Evolutionary conservation across 2,329 filamentous ascomycete genomes (phyloP), one percentile per base, ranked within the genome.

Genomic region (Tolypocladium paradoxum): DNA sequence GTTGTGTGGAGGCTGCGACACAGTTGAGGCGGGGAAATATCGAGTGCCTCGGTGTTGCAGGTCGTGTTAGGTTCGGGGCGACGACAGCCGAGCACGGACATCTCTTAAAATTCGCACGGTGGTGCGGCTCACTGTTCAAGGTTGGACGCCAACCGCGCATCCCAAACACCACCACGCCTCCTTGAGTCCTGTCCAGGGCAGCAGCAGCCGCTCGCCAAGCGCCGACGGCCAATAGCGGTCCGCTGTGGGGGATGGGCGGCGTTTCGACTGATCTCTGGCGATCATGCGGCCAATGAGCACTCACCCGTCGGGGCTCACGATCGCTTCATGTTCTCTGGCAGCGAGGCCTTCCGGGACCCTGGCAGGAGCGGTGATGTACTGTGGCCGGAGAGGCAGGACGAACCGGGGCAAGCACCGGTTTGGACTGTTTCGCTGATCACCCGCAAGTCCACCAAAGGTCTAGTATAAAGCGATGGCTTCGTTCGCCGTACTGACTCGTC

Each of bases 401-500:
- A 24, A 2, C 12, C 11, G 38, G 37, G 12, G 22, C n/a, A 20
- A 12, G n/a, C 37, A 38, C 37, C 22, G 12, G 22, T 3, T n/a
- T 29, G 16, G 24, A 29, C 43, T 46, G 43, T 46, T 31, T 46
- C 46, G 31, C 16, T 29, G 22, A 29, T 12, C 24, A 5, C 40
- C 11, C n/a, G 37, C 9, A n/a, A 8, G 37, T 8, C n/a, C 8
- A 20, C 37, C 20, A 40, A 14, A 24, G 37, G 18, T 29, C 50
- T 22, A 48, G 54, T 56, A 56, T 56, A 56, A 53, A 51, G 38
- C 24, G 3, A 50, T 36, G 24, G 11, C 11, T 27, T 50, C 18
- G n/a, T 24, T 31, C 24, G 24, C 27, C 24, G n/a, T 46, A 31
- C 8, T 11, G 16, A 29, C 7, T 31, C 27, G 27, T 11, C 47